Evolutionary conservation across 2,329 filamentous ascomycete genomes (phyloP), one percentile per base, ranked within the genome.

Genomic region (Cadophora luteo-olivacea): DNA sequence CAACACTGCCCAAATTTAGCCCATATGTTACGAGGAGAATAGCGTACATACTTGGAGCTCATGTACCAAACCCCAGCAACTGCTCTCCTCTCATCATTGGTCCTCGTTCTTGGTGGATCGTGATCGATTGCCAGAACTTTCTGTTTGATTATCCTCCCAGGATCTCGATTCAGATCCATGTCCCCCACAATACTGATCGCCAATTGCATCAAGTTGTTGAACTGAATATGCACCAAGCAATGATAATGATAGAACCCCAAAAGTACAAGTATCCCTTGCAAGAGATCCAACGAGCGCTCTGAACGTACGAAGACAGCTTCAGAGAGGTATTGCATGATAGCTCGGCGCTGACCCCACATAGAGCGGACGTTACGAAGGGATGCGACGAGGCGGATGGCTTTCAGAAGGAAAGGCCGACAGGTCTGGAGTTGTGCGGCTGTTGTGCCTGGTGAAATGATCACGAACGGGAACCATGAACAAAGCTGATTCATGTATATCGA

Each of bases 31-130:
- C 19, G 6, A 19, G 22, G 8, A 22, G 4, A 19, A 22, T 49
- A 19, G 4, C 6, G n/a, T 8, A 77, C 83, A 74, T 78, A 87
- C 85, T 82, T 80, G 11, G 84, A 86, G 16, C 80, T 83, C 36
- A 88, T 69, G 68, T 86, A 87, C 82, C 85, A 88, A 1, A 84
- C 82, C 0, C 84, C 86, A 0, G 86, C 78, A 0, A 87, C 78
- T 0, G 82, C 80, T n/a, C 86, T 80, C 11, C 82, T 80, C 69
- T 88, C 86, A 49, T 87, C 86, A 8, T 84, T 81, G 0, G 82
- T 84, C 4, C 84, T 80, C 1, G 76, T 74, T 25, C 73, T 76
- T 0, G 81, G 78, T 36, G 78, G 73, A 19, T 79, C 78, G 0
- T 82, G 2, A 12, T 62, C 41, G 11, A 12, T 19, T 1, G 5